These are phyloP conservation scores for Davidsoniella eucalypti DNA, from an alignment of 2,329 filamentous ascomycete genomes.

Conservation along the genomic window DNA sequence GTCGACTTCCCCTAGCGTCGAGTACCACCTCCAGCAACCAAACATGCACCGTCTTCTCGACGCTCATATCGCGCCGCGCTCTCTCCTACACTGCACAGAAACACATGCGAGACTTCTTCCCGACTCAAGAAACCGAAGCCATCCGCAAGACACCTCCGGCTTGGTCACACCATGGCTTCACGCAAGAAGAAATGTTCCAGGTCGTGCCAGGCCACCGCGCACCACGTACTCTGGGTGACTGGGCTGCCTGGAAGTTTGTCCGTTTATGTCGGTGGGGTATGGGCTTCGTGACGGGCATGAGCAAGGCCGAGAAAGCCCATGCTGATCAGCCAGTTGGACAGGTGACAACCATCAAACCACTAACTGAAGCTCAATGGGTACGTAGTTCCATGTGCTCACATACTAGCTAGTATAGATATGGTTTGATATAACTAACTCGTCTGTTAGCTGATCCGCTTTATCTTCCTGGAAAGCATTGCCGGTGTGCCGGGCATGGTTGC, in stretches of 20 bases:
- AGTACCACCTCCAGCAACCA: conserved; percentile 3
- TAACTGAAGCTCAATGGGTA: conserved; percentile 76
- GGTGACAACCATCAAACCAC: conserved; percentile 34
- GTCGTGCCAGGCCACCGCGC: conserved; percentile 64
- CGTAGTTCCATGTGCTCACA: conserved; percentile 14
- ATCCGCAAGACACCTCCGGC: conserved; percentile 47
- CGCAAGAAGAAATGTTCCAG: conserved; percentile 58
- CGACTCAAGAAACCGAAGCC: conserved; percentile 39
- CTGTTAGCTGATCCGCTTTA: conserved; percentile 52
- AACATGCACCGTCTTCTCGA: too few relatives aligned
- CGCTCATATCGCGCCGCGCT: conserved; percentile 17
- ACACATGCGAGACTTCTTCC: conserved; percentile 44
- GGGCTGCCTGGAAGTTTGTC: conserved; percentile 60
- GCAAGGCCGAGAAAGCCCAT: conserved; percentile 53
- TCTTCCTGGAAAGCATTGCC: conserved; percentile 89
- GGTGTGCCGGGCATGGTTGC: conserved; percentile 95
- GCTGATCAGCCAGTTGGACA: conserved; percentile 39
- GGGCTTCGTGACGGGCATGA: conserved; percentile 61
- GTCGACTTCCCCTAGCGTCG: conserved; percentile 1
- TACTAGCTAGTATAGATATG: neutral
- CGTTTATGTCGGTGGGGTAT: conserved; percentile 62
- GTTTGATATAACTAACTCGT: neutral
- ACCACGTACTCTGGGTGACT: conserved; percentile 58
- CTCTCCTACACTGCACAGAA: conserved; percentile 34
- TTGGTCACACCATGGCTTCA: conserved; percentile 60